These are phyloP conservation scores for Kwoniella shandongensis DNA, from an alignment of 768 basidiomycete genomes.

Conservation along the genomic window DNA sequence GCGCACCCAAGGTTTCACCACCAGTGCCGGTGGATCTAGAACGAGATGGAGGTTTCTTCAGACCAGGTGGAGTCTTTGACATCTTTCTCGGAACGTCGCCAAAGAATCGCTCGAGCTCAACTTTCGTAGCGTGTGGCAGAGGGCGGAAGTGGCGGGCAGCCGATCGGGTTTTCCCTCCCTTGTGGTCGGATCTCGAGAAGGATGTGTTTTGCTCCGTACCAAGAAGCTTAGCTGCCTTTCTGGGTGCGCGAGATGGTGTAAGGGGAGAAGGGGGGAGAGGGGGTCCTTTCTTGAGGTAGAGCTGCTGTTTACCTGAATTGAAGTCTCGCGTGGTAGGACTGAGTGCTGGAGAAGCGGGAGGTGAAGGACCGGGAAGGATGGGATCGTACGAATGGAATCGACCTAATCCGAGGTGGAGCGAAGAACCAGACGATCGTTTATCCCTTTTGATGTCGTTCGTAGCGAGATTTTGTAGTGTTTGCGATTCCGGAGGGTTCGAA, in stretches of 20 bases:
- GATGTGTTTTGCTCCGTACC: constrained; percentile 17
- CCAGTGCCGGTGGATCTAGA: too few species aligned
- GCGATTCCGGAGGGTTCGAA: not conserved
- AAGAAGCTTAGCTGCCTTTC: constrained; percentile 40
- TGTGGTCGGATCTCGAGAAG: not conserved
- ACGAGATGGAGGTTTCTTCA: not conserved
- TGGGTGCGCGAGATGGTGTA: constrained; percentile 41
- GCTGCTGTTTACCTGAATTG: not conserved
- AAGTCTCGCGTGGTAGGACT: constrained; percentile 20
- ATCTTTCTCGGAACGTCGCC: constrained; percentile 29
- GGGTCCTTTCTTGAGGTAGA: constrained; percentile 1
- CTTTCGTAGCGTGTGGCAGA: constrained; percentile 25
- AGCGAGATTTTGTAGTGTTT: too few species aligned
- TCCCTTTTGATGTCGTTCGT: not conserved
- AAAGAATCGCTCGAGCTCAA: constrained; percentile 45
- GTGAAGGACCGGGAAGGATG: constrained; percentile 33
- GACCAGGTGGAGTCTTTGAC: not conserved
- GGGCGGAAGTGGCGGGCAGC: constrained; percentile 33
- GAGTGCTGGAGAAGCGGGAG: constrained; percentile 20
- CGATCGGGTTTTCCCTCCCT: not conserved
- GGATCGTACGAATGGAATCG: constrained; percentile 27
- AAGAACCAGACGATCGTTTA: constrained; percentile 15
- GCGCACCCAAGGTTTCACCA: too few species aligned
- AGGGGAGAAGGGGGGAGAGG: constrained; percentile 25
- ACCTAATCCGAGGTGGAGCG: constrained; percentile 36